Evolutionary conservation across 371 early-diverging fungal genomes (phyloP).

Genomic region (Mortierella polycephala): DNA sequence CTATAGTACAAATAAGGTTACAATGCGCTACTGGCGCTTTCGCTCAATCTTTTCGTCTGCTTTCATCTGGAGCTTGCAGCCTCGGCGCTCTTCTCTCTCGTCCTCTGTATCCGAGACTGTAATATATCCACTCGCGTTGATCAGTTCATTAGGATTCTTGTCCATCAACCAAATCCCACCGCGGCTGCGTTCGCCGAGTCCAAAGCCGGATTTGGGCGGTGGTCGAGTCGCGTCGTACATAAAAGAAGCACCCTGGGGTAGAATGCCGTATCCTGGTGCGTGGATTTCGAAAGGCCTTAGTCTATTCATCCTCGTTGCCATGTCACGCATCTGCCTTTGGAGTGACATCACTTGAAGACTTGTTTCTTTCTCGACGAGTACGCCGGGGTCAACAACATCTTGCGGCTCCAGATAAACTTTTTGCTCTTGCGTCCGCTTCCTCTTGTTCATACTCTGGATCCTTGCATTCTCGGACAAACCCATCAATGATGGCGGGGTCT

Average conservation of each 20-base stretch:
- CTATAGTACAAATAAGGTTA: too few species aligned
- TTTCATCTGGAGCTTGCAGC: conserved; percentile 32
- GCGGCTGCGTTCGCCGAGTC: conserved; percentile 32
- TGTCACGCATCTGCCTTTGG: background rate
- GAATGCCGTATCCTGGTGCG: conserved; percentile 41
- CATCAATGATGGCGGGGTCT: background rate
- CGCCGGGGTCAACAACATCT: background rate
- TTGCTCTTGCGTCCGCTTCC: conserved; percentile 18
- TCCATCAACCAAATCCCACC: conserved; percentile 38
- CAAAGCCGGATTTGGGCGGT: conserved; percentile 21
- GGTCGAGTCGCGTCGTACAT: conserved; percentile 21
- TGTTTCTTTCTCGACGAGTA: background rate
- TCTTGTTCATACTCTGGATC: conserved; percentile 31
- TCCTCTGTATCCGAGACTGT: conserved; percentile 45
- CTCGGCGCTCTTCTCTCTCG: conserved; percentile 41
- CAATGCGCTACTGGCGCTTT: too few species aligned
- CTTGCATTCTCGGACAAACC: background rate
- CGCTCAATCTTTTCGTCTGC: conserved; percentile 20
- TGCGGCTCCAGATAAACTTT: conserved; percentile 9
- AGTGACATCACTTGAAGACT: too few species aligned
- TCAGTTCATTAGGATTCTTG: conserved; percentile 1
- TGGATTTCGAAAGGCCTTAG: conserved; percentile 3
- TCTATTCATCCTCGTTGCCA: background rate
- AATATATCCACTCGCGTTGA: conserved; percentile 25
- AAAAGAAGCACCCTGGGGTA: conserved; percentile 25